phyloP scores from a whole-genome alignment of 2,329 filamentous ascomycete species.

The Botrytis deweyae region DNA sequence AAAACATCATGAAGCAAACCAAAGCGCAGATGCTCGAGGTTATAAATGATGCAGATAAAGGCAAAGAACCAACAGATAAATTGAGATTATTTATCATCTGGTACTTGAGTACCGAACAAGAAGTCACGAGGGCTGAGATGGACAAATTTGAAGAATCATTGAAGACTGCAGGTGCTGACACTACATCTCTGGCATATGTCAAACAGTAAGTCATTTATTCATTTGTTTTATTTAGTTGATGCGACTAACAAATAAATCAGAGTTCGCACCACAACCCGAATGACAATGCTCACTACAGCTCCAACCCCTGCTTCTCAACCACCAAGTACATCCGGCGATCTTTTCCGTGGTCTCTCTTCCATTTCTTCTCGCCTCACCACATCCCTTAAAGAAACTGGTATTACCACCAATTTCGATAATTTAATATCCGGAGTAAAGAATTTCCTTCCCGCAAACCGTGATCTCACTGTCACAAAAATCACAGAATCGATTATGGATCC shows the following conservation, averaged over 20 bases:
- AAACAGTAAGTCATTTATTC: conserved; percentile 62
- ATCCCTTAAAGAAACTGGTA: conserved; percentile 84
- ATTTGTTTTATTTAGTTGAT: neutral
- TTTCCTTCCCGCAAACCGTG: conserved; percentile 92
- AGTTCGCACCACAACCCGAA: conserved; percentile 90
- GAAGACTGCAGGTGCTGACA: conserved; percentile 71
- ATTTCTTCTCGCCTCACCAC: conserved; percentile 91
- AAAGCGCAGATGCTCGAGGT: conserved; percentile 86
- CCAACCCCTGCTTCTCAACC: conserved; percentile 60
- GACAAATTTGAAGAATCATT: conserved; percentile 83
- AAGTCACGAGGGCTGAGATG: conserved; percentile 79
- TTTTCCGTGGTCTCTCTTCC: conserved; percentile 91
- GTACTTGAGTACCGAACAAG: conserved; percentile 91
- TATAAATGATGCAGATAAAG: conserved; percentile 78
- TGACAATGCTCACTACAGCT: conserved; percentile 95
- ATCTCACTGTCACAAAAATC: conserved; percentile 95
- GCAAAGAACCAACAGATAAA: conserved; percentile 82
- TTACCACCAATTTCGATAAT: conserved; percentile 86
- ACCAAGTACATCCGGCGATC: conserved; percentile 57
- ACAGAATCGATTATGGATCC: conserved; percentile 98
- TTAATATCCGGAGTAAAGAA: conserved; percentile 97
- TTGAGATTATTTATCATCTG: conserved; percentile 94
- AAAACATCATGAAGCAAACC: conserved; percentile 86
- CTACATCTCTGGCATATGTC: conserved; percentile 78
- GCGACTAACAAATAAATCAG: conserved; percentile 43